Conservation (phyloP, 1,139 yeast genomes). For the Petasospora fabianii region DNA sequence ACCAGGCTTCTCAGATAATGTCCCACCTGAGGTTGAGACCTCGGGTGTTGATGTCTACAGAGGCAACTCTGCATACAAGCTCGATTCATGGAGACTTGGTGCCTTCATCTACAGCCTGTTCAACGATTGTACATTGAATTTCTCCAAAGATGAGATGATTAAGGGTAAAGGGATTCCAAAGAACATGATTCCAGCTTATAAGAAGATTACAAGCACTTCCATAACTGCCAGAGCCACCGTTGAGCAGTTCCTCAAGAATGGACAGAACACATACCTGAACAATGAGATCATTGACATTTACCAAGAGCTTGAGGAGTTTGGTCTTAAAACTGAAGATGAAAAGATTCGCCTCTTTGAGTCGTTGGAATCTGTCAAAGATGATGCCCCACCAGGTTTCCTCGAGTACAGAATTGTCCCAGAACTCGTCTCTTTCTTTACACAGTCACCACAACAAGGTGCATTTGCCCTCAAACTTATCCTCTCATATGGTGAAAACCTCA, state of each 20-base stretch:
- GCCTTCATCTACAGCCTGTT: slow-evolving; percentile 49
- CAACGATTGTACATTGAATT: slow-evolving; percentile 23
- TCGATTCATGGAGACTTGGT: slow-evolving; percentile 67
- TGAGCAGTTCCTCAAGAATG: slow-evolving; percentile 47
- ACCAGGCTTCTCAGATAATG: slow-evolving; percentile 32
- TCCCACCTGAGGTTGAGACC: slow-evolving; percentile 42
- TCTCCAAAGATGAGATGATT: slow-evolving; percentile 22
- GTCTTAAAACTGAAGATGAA: slow-evolving; percentile 46
- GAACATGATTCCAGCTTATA: slow-evolving; percentile 26
- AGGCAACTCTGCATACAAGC: slow-evolving; percentile 33
- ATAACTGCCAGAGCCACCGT: slow-evolving; percentile 43
- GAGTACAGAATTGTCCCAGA: slow-evolving; percentile 69
- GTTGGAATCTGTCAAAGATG: slow-evolving; percentile 32
- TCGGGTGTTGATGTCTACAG: slow-evolving; percentile 43
- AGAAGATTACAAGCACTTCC: slow-evolving; percentile 31
- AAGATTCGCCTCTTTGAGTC: slow-evolving; percentile 52
- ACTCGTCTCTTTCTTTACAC: slow-evolving; percentile 40
- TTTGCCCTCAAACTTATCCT: slow-evolving; percentile 45
- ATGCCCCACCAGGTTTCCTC: slow-evolving; percentile 58
- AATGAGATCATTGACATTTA: slow-evolving; percentile 47
- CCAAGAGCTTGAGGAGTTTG: slow-evolving; percentile 48
- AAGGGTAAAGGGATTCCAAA: slow-evolving; percentile 30
- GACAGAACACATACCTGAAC: slow-evolving; percentile 38
- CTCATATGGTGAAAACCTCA: slow-evolving; percentile 41
- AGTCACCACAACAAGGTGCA: slow-evolving; percentile 29